Evolutionary conservation across 805 yeast species (phyloP), one percentile per base, ranked within the genome.

Genomic region (Ogataea kodamae): DNA sequence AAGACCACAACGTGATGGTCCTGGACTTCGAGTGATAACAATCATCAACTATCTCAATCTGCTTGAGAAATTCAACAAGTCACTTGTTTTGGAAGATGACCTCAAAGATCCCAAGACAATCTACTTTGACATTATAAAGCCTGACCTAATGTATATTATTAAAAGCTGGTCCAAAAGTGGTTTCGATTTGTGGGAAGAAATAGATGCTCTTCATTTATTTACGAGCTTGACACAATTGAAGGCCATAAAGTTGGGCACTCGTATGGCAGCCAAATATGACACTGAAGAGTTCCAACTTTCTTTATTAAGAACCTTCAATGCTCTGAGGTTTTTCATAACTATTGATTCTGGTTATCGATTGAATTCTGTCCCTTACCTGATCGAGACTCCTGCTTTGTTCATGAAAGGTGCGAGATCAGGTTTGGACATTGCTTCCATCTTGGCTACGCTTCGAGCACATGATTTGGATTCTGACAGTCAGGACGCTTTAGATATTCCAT

Each of bases 111-210:
- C 61, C 8, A 30, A 48, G 17, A 48, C 39, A 28, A 54, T 81
- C 17, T 81, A 74, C 50, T 37, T 60, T 13, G 65, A 72, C 20
- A 61, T 84, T 9, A 48, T 88, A 13, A 74, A 73, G 51, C 78
- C 80, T 1, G 97, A 89, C 60, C 70, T 89, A 49, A 62, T 67
- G 31, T 90, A 78, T 48, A 68, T 83, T 14, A 43, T 70, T 11
- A 50, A 58, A 4, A 68, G 72, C 48, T 90, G 96, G 96, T 49
- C 61, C 9, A 54, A 59, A 8, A 57, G 61, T 5, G 80, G 86
- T n/a, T 90, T 84, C 62, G 97, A 89, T 61, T 65, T 89, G 25
- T 89, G 97, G 97, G 97, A 89, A 62, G 97, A 89, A 58, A 66
- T 83, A 30, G 54, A 76, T 39, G 76, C 89, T 0, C 50, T 65